Evolutionary conservation across 176 grass and related monocot species (phyloP), one percentile per base, ranked within the genome.

Genomic region (Cocos nucifera): DNA sequence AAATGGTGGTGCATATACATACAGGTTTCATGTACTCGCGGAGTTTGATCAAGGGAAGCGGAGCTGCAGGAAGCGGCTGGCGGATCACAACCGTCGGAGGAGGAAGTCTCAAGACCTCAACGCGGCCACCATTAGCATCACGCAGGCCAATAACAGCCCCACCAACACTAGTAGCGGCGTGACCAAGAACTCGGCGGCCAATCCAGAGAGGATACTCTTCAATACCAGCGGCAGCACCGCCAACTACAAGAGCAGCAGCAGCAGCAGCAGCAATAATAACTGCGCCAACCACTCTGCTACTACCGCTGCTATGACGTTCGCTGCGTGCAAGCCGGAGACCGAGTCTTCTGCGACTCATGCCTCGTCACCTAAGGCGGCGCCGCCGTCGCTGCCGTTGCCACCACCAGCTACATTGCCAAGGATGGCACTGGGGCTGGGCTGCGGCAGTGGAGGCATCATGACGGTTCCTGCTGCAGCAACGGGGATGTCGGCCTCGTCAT

Each of bases 21-120:
- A 3, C 23, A 59, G 57, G 57, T 59, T 59, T 6, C 57, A 59
- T 59, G 57, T 30, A 6, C 22, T 59, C 1, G 16, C 24, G 23
- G 57, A 59, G 57, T 59, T 59, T 24, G 57, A 59, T 14, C 57
- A 59, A 14, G 57, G 57, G 16, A 59, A 59, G 24, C 12, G 57
- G 57, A 59, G 57, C 57, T 59, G 57, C 57, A 22, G 57, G 22
- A 59, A 59, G 24, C 21, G 57, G 22, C 24, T 59, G 25, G 57
- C 57, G 22, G 57, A 59, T 59, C 57, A 59, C 57, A 59, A 59
- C 57, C 57, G 57, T 4, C 57, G 57, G 0, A 22, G 57, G 25
- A 27, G 57, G 26, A 59, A 59, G 57, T 59, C 57, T 27, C 24
- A 59, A 6, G 57, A 59, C 57, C 57, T 59, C 12, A 6, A 16